Conservation (phyloP, 2,329 filamentous ascomycete species). For the Pseudogymnoascus verrucosus region DNA sequence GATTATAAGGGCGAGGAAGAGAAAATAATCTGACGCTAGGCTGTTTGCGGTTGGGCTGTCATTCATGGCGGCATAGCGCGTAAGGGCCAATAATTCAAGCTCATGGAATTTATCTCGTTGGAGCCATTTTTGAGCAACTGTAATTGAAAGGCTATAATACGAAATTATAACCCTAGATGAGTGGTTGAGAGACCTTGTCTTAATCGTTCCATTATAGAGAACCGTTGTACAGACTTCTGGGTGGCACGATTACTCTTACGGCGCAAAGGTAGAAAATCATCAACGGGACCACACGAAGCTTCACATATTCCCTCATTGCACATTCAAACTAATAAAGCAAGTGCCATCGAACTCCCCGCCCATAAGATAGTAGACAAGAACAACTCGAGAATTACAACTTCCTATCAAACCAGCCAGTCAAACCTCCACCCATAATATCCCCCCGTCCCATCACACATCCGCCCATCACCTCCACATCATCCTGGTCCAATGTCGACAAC, state of each 20-base stretch:
- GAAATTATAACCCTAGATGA: background rate
- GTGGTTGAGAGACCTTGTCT: background rate
- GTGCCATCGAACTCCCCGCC: background rate
- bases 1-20: background rate
- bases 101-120: background rate
- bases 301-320: background rate
- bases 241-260: background rate
- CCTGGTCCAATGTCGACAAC: background rate
- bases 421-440: background rate
- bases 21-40: background rate
- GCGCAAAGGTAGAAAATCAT: background rate
- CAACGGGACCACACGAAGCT: background rate
- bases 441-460: background rate
- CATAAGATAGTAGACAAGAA: conserved; percentile 6
- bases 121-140: background rate
- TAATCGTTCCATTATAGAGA: background rate
- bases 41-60: background rate
- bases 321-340: background rate
- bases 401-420: background rate
- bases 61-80: background rate
- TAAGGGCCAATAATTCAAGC: background rate
- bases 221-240: background rate
- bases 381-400: conserved; percentile 6
- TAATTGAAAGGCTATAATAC: background rate
- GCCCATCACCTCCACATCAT: background rate